Evolutionary conservation across 228 moss, liverwort and hornwort species (phyloP), one percentile per base, ranked within the genome.

Genomic region (Sphagnum fallax): DNA sequence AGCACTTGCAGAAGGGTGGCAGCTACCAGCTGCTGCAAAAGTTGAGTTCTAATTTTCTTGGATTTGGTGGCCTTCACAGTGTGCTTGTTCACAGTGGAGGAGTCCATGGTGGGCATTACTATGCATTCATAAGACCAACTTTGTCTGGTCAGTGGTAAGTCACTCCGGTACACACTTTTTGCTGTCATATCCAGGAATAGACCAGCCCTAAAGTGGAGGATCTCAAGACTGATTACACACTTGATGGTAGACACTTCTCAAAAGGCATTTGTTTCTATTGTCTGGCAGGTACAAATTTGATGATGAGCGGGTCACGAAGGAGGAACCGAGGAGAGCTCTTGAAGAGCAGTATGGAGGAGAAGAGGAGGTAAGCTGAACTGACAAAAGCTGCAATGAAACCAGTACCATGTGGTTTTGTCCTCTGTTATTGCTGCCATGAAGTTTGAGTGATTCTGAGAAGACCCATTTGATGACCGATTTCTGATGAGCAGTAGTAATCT

Each of bases 321-420:
- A 87, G 69, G 87, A 87, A 57, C 66, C 79, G 5, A 87, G 83
- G 50, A 79, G 87, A 71, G 87, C 87, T 15, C 75, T 87, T 53
- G 87, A 87, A 75, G 87, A 87, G 18, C 87, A 87, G 70, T 87
- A 87, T 73, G 87, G 87, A 61, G 87, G 87, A 67, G 87, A 87
- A 66, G 87, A 87, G 75, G 87, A 87, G 69, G 87, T 87, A 75
- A 32, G 2, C 32, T 32, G 32, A 32, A 32, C 32, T 32, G 32
- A 32, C 32, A 32, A 32, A 32, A 32, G 32, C 32, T 32, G 32
- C 32, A 32, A 32, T 32, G 32, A 32, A 32, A 32, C 32, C 32
- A 32, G 32, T 32, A 32, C 32, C 32, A 32, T 32, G 32, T 32
- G 32, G 32, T 32, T 32, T 32, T 32, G 32, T 32, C 32, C 32